Conservation (phyloP, 139 green algal genomes). For the Deuterostichococcus epilithicus region DNA sequence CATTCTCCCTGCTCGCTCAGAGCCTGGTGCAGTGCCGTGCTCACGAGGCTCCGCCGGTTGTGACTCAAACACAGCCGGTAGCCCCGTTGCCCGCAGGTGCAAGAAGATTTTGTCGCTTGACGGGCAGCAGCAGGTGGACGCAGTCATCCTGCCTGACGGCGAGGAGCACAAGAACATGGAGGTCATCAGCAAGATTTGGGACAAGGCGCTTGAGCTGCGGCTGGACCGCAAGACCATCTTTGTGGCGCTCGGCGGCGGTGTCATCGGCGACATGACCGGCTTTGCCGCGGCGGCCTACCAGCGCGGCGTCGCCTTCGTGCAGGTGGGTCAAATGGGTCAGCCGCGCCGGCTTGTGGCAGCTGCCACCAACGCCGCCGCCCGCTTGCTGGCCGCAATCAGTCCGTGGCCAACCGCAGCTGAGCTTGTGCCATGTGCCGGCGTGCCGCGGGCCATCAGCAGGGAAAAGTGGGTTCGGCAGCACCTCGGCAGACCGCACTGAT, state of each 20-base stretch:
- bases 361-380: too few species aligned
- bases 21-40: too few species aligned
- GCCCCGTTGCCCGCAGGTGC: conserved; percentile 25
- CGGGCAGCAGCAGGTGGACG: conserved; percentile 43
- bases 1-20: too few species aligned
- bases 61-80: too few species aligned
- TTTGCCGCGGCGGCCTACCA: conserved; percentile 96
- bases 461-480: too few species aligned
- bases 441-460: too few species aligned
- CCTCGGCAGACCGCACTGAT: too few species aligned
- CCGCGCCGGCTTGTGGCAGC: too few species aligned
- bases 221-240: conserved; percentile 92
- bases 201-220: conserved; percentile 69
- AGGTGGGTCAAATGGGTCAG: conserved; percentile 39
- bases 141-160: conserved; percentile 88
- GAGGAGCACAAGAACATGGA: conserved; percentile 95
- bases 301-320: conserved; percentile 95
- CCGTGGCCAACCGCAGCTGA: too few species aligned
- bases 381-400: too few species aligned
- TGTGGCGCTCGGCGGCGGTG: conserved; percentile 92
- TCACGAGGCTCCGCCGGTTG: too few species aligned
- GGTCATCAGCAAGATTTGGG: conserved; percentile 65
- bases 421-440: too few species aligned
- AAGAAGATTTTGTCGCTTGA: conserved; percentile 34
- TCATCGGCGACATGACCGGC: conserved; percentile 98